Evolutionary conservation across 2,329 filamentous ascomycete species (phyloP).

Genomic region (Myriosclerotinia curreyana): DNA sequence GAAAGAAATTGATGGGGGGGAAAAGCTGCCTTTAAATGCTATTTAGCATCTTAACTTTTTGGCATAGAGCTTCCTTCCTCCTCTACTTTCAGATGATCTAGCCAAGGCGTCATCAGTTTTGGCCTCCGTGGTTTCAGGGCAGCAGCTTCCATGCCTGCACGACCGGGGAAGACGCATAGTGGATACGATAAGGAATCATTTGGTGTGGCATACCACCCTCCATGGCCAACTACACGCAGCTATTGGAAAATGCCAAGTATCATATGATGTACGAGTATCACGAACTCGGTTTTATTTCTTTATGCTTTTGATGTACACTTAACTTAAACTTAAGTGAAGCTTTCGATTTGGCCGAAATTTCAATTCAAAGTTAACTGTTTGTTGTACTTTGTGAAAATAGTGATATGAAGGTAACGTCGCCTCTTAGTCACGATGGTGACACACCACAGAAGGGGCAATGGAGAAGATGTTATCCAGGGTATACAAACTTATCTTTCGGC

Average conservation of each 20-base stretch:
- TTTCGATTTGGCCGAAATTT: background rate
- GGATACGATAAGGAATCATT: conserved; percentile 18
- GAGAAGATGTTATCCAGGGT: conserved; percentile 10
- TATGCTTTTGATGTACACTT: conserved; percentile 1
- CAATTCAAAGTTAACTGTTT: background rate
- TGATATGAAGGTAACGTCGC: background rate
- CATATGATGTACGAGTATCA: conserved; percentile 16
- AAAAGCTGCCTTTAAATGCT: conserved; percentile 13
- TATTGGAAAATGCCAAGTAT: conserved; percentile 4
- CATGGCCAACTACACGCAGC: conserved; percentile 9
- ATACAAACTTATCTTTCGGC: conserved; percentile 3
- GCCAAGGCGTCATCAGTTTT: conserved; percentile 15
- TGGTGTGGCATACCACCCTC: background rate
- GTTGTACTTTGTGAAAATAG: background rate
- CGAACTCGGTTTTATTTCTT: background rate
- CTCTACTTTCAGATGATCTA: conserved; percentile 6
- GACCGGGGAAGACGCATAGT: conserved; percentile 14
- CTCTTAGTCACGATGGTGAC: background rate
- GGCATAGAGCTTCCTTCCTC: background rate
- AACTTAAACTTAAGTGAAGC: background rate
- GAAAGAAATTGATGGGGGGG: background rate
- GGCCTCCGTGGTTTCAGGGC: conserved; percentile 15
- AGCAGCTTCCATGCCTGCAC: conserved; percentile 15
- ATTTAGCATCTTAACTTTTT: background rate
- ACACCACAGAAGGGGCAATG: background rate